Evolutionary conservation across 345 rosid species (phyloP).

Genomic region (Eucalyptus curtisii): DNA sequence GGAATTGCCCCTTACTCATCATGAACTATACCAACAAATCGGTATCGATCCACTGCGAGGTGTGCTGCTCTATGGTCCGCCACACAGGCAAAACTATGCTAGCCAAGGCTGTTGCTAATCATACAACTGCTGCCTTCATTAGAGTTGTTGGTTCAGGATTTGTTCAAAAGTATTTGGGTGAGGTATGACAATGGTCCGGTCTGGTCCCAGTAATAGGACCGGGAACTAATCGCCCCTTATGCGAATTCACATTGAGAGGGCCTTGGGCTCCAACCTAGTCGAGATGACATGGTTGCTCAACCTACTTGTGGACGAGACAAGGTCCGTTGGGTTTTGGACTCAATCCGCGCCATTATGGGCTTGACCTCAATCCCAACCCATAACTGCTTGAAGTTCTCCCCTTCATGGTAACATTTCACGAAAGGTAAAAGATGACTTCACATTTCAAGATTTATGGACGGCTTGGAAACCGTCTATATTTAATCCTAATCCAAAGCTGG

Average conservation of each 20-base stretch:
- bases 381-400: background rate
- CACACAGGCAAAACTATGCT: constrained; percentile 99
- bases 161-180: constrained; percentile 91
- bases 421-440: background rate
- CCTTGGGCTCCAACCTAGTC: background rate
- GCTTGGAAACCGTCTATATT: background rate
- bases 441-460: background rate
- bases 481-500: background rate
- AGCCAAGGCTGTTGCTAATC: constrained; percentile 97
- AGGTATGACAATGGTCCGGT: constrained; percentile 24
- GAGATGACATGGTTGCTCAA: background rate
- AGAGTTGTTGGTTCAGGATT: constrained; percentile 97
- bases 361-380: background rate
- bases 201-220: no score
- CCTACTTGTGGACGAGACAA: background rate
- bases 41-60: constrained; percentile 98
- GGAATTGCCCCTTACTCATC: constrained; percentile 88
- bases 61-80: constrained; percentile 87
- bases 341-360: background rate
- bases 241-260: background rate
- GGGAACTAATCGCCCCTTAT: no score
- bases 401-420: background rate
- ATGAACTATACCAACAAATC: constrained; percentile 85
- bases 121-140: constrained; percentile 93
- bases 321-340: background rate